Percentiles rank a stretch among this genome's conserved stretches.
Evolutionary conservation across 768 basidiomycete genomes (phyloP).

Genomic region (Russula lepida): DNA sequence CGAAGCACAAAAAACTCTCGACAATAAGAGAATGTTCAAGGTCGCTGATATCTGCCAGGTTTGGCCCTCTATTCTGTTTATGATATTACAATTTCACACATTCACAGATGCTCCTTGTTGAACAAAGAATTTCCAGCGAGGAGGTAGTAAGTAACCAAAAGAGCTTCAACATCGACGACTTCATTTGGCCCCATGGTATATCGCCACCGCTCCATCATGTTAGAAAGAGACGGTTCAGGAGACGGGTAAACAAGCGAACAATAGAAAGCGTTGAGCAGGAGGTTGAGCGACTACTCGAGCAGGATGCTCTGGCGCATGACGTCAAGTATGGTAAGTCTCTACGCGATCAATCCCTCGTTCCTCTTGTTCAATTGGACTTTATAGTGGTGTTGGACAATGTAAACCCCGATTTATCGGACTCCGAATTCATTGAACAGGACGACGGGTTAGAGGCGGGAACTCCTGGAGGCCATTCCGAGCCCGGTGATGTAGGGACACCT

Average conservation of each 20-base stretch:
- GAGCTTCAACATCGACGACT: conserved; percentile 86
- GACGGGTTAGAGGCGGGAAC: conserved; percentile 54
- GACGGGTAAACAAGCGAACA: conserved; percentile 76
- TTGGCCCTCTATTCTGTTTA: conserved; percentile 7
- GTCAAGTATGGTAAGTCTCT: conserved; percentile 59
- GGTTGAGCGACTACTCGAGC: conserved; percentile 77
- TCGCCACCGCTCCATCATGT: conserved; percentile 89
- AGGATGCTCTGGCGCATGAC: conserved; percentile 65
- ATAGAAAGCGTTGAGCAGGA: conserved; percentile 94
- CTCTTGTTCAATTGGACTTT: background rate
- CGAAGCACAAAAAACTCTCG: conserved; percentile 92
- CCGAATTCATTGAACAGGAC: conserved; percentile 72
- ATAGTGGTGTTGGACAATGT: conserved; percentile 82
- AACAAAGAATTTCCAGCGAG: conserved; percentile 63
- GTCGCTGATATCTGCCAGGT: conserved; percentile 98
- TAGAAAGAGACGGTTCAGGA: conserved; percentile 87
- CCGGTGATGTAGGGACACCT: conserved; percentile 54
- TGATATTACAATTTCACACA: conserved; percentile 12
- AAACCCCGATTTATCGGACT: conserved; percentile 84
- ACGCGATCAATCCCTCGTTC: background rate
- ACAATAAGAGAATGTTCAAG: conserved; percentile 97
- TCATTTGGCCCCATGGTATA: conserved; percentile 94
- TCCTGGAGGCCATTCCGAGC: conserved; percentile 59
- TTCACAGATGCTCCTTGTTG: conserved; percentile 83
- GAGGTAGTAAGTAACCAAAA: conserved; percentile 53